phyloP scores from a whole-genome alignment of 2,329 filamentous ascomycete species.

The Fusarium sp. region DNA sequence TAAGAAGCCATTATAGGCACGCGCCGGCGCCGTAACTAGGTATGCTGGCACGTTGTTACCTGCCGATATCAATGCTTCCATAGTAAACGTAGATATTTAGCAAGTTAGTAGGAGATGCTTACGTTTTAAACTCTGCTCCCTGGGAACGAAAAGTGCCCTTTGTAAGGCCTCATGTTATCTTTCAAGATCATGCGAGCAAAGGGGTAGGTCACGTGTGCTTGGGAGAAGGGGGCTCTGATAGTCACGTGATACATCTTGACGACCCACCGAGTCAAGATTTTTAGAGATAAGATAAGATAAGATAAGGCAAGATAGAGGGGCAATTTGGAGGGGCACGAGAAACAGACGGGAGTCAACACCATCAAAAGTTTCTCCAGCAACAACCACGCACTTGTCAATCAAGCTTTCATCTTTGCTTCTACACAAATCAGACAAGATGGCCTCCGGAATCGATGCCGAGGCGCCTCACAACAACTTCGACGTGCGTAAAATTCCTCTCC shows the following conservation, averaged over 20 bases:
- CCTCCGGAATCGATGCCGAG: conserved; percentile 34
- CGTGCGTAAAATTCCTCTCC: conserved; percentile 38
- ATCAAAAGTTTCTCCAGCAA: neutral
- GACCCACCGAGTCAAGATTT: neutral
- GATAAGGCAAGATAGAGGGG: neutral
- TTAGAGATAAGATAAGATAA: neutral
- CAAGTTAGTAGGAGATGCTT: neutral
- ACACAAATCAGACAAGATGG: neutral
- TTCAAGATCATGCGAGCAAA: too few species aligned
- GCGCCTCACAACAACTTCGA: conserved; percentile 54
- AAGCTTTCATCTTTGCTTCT: neutral
- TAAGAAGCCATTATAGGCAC: neutral
- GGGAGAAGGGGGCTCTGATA: neutral
- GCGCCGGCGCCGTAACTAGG: neutral
- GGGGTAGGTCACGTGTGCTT: neutral
- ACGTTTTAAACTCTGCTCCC: neutral
- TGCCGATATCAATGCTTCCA: too few species aligned
- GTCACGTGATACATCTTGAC: neutral
- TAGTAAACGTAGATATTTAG: too few species aligned
- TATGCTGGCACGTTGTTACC: neutral
- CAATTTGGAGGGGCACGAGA: neutral
- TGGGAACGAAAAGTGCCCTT: neutral
- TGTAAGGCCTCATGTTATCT: neutral
- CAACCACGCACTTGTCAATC: neutral
- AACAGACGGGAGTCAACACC: too few species aligned